These are phyloP conservation scores for Aspergillus pseudotamarii DNA, from an alignment of 2,329 filamentous ascomycete genomes.

Conservation along the genomic window DNA sequence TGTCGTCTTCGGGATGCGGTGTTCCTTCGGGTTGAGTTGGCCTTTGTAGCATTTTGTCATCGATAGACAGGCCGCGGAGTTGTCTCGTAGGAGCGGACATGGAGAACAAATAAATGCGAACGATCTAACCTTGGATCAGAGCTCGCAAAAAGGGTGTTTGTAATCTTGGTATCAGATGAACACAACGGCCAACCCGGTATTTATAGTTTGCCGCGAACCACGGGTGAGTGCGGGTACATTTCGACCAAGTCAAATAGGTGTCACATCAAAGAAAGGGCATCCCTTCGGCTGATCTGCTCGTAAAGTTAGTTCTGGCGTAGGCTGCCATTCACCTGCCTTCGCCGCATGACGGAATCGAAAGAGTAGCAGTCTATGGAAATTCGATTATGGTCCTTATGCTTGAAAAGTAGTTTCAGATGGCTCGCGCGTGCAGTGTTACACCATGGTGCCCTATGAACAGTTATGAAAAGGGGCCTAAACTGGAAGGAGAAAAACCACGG, in stretches of 20 bases:
- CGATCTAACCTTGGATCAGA: not conserved
- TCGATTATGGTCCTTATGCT: too few species aligned
- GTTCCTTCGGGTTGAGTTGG: conserved; percentile 30
- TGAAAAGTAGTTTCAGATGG: not conserved
- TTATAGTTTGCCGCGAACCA: conserved; percentile 41
- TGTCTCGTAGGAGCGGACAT: conserved; percentile 46
- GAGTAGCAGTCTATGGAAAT: not conserved
- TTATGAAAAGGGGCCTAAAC: not conserved
- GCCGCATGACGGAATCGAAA: conserved; percentile 15
- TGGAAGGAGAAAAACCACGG: not conserved
- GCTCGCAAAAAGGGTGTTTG: conserved; percentile 1
- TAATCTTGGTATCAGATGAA: conserved; percentile 3
- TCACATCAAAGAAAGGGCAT: conserved; percentile 7
- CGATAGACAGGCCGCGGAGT: conserved; percentile 43
- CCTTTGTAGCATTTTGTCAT: conserved; percentile 35
- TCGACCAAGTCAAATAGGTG: conserved; percentile 21
- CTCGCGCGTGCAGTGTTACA: not conserved
- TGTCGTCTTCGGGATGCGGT: conserved; percentile 20
- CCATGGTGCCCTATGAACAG: not conserved
- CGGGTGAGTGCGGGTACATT: conserved; percentile 37
- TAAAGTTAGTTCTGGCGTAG: conserved; percentile 7
- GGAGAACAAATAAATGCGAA: conserved; percentile 15
- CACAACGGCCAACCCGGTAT: conserved; percentile 18
- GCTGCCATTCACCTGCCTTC: conserved; percentile 8
- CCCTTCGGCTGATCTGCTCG: not conserved